Evolutionary conservation across 108 stramenopile genomes (phyloP).

Genomic region (Skeletonema potamos): DNA sequence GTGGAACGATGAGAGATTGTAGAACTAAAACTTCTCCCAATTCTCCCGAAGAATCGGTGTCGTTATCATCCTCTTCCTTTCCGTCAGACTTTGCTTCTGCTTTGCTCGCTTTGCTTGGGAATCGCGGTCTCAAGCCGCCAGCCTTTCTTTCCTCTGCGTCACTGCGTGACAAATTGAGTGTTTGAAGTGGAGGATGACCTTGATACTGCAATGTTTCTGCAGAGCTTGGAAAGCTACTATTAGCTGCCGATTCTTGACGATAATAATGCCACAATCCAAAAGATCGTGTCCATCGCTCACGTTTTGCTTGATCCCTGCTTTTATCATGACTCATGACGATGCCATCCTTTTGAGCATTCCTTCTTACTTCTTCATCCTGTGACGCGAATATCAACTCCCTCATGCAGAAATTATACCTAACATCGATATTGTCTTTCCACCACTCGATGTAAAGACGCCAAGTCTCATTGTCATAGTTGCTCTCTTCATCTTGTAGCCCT

Average conservation of each 20-base stretch:
- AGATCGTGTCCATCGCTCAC: background rate
- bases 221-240: background rate
- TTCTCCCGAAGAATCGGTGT: background rate
- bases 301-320: background rate
- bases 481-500: background rate
- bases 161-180: background rate
- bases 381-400: conserved; percentile 3
- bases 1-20: background rate
- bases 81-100: background rate
- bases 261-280: conserved; percentile 7
- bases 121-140: background rate
- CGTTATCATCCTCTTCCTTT: background rate
- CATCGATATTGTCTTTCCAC: background rate
- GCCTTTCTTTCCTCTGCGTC: background rate
- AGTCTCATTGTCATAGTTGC: background rate
- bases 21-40: background rate
- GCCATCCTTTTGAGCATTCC: background rate
- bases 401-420: conserved; percentile 9
- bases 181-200: background rate
- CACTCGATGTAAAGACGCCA: conserved; percentile 10
- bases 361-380: background rate
- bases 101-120: background rate
- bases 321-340: background rate
- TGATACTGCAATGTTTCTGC: background rate
- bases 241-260: background rate